Percentiles rank a stretch among this genome's conserved stretches.
phyloP scores from a whole-genome alignment of 306 rosid species.

The Gleditsia sinensis region DNA sequence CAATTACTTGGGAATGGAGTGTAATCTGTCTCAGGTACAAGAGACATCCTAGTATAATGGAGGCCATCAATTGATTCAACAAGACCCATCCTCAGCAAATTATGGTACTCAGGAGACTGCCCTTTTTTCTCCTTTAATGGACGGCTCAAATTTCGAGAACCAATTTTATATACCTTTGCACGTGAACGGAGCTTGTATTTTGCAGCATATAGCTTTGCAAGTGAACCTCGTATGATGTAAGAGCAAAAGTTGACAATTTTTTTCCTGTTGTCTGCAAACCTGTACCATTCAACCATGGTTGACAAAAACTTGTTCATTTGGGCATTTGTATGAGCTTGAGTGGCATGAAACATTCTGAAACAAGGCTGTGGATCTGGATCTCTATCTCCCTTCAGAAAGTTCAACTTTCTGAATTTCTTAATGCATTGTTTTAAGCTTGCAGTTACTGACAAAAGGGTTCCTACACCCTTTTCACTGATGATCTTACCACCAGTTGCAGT shows the following conservation, averaged over 20 bases:
- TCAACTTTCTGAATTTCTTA: conserved; percentile 85
- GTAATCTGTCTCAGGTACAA: conserved; percentile 92
- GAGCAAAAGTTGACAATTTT: conserved; percentile 93
- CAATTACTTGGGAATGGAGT: conserved; percentile 80
- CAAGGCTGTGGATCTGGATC: conserved; percentile 99
- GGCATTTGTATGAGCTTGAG: conserved; percentile 96
- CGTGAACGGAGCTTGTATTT: conserved; percentile 94
- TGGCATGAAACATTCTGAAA: conserved; percentile 97
- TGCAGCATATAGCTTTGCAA: conserved; percentile 98
- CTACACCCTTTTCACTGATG: conserved; percentile 95
- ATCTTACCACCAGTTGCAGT: conserved; percentile 95
- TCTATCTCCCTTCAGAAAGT: conserved; percentile 85
- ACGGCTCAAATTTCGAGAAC: conserved; percentile 80
- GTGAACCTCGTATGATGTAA: conserved; percentile 83
- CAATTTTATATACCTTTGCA: conserved; percentile 96
- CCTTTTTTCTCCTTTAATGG: conserved; percentile 97
- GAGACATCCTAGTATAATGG: conserved; percentile 87
- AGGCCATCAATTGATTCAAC: conserved; percentile 95
- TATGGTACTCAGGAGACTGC: conserved; percentile 89
- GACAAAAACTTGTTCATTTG: conserved; percentile 96
- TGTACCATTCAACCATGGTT: conserved; percentile 92
- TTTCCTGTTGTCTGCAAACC: conserved; percentile 92
- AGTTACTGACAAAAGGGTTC: conserved; percentile 90
- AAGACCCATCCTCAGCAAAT: conserved; percentile 94
- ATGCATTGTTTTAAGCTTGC: conserved; percentile 94